Conservation (phyloP, 2,329 filamentous ascomycete species). For the Tolypocladium ovalisporum region DNA sequence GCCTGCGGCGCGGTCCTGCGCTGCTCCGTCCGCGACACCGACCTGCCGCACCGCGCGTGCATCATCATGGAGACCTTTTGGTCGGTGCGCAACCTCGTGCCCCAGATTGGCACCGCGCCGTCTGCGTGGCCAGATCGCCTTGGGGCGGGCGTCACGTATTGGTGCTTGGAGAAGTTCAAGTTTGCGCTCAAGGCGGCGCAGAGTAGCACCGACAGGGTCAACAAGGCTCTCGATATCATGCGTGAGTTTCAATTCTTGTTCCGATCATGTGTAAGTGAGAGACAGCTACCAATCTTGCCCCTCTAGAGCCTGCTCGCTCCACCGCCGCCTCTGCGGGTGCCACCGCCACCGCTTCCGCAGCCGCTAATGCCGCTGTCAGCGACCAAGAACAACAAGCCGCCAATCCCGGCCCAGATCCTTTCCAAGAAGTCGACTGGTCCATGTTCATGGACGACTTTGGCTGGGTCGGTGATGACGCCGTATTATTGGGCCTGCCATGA, state of each 20-base stretch:
- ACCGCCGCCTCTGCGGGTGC: neutral
- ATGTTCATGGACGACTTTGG: conserved; percentile 40
- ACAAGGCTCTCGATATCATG: conserved; percentile 17
- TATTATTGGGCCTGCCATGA: conserved; percentile 18
- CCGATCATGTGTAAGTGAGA: neutral
- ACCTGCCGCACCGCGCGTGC: conserved; percentile 33
- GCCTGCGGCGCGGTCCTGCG: conserved; percentile 24
- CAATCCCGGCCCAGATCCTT: conserved; percentile 17
- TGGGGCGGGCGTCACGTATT: conserved; percentile 36
- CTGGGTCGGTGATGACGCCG: conserved; percentile 23
- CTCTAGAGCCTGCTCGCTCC: neutral
- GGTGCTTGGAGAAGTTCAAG: conserved; percentile 38
- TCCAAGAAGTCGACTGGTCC: conserved; percentile 38
- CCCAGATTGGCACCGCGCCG: conserved; percentile 27
- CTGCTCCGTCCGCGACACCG: conserved; percentile 36
- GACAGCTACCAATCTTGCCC: neutral
- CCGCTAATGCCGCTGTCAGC: conserved; percentile 2
- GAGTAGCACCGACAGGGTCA: conserved; percentile 18
- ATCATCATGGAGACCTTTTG: conserved; percentile 39
- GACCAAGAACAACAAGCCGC: conserved; percentile 10
- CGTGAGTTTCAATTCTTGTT: conserved; percentile 11
- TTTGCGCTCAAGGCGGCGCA: conserved; percentile 25
- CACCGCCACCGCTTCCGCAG: neutral
- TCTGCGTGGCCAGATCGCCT: conserved; percentile 33
- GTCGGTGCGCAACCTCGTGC: conserved; percentile 26